Evolutionary conservation across 352 stramenopile species (phyloP).

Genomic region (Pythium volutum): DNA sequence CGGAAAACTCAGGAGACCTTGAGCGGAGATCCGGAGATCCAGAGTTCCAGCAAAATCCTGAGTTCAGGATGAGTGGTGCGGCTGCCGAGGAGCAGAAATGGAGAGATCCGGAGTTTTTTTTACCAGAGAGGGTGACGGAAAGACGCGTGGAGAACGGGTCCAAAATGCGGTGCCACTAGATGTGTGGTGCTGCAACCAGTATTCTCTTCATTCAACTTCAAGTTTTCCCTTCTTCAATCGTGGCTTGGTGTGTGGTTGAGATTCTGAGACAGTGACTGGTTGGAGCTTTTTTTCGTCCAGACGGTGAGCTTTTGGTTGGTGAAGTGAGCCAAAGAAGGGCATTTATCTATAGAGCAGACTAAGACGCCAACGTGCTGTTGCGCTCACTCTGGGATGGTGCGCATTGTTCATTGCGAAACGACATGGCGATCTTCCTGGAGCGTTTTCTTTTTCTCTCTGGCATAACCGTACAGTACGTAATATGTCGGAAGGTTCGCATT

Average conservation of each 20-base stretch:
- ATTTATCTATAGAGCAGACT: slow-evolving; percentile 1
- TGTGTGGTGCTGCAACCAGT: not conserved
- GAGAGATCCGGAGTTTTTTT: slow-evolving; percentile 4
- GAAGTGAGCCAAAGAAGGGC: not conserved
- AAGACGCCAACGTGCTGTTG: not conserved
- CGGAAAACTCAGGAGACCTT: slow-evolving; percentile 1
- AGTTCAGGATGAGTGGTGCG: too few relatives aligned
- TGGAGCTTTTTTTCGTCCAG: not conserved
- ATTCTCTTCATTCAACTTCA: not conserved
- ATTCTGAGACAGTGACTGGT: not conserved
- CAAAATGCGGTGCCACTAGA: not conserved
- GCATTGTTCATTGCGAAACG: not conserved
- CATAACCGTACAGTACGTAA: not conserved
- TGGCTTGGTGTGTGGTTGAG: not conserved
- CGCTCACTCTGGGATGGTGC: not conserved
- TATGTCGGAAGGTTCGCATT: not conserved
- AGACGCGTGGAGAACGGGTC: not conserved
- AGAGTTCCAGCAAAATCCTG: not conserved
- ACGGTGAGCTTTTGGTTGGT: not conserved
- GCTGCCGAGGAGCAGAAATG: not conserved
- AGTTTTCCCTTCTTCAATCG: not conserved
- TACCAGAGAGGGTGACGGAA: too few relatives aligned
- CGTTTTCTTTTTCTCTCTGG: not conserved
- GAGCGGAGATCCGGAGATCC: slow-evolving; percentile 7
- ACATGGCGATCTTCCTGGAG: not conserved